These are phyloP conservation scores for Puccinia triticina DNA, from an alignment of 1,284 basidiomycete species.

Conservation along the genomic window DNA sequence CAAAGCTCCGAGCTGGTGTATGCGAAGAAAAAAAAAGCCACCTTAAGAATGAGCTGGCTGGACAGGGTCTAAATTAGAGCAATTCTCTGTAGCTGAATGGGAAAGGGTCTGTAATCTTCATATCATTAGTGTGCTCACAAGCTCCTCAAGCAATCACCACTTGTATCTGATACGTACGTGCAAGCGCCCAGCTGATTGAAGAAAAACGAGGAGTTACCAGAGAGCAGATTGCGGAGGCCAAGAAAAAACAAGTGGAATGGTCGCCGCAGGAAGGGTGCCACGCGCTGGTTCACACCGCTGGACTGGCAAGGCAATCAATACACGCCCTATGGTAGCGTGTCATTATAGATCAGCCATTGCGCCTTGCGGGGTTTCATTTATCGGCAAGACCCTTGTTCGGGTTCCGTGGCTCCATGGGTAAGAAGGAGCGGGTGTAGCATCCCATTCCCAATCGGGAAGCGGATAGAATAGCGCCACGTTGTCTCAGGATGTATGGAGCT, in stretches of 20 bases:
- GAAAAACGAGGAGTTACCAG: conserved; percentile 22
- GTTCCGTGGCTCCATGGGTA: conserved; percentile 5
- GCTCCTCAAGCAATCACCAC: conserved; percentile 5
- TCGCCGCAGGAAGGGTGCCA: background rate
- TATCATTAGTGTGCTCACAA: conserved; percentile 7
- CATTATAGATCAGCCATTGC: conserved; percentile 17
- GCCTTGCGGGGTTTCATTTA: conserved; percentile 19
- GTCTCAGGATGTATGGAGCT: conserved; percentile 29
- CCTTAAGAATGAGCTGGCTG: background rate
- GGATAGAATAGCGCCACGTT: conserved; percentile 25
- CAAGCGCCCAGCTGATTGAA: conserved; percentile 20
- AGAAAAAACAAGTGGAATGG: background rate
- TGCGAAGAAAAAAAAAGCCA: conserved; percentile 27
- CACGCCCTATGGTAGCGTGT: background rate
- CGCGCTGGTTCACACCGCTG: background rate
- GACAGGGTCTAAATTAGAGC: conserved; percentile 26
- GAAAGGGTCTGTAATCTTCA: conserved; percentile 37
- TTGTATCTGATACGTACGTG: conserved; percentile 3
- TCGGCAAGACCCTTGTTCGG: conserved; percentile 8
- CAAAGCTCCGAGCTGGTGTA: conserved; percentile 24
- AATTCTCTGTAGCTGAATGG: conserved; percentile 6
- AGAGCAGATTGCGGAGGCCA: background rate
- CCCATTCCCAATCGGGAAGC: conserved; percentile 29
- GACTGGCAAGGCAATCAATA: background rate
- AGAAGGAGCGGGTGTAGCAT: conserved; percentile 12